Evolutionary conservation across 1,284 basidiomycete genomes (phyloP).

Genomic region (Pterulicium gracile): DNA sequence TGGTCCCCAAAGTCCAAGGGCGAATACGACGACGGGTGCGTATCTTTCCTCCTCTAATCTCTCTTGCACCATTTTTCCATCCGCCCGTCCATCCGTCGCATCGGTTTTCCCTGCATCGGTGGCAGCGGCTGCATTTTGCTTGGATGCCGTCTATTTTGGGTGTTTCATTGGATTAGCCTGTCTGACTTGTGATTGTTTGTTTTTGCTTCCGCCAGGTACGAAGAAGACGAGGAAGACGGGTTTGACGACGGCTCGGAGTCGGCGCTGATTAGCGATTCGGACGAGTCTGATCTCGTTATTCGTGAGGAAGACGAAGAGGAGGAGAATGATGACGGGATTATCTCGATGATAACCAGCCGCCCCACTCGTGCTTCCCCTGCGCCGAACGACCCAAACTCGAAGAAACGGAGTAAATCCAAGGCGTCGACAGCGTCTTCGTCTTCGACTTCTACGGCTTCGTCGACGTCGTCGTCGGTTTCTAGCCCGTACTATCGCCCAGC

Average conservation of each 20-base stretch:
- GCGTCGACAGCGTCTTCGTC: slow-evolving; percentile 20
- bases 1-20: slow-evolving; percentile 12
- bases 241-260: slow-evolving; percentile 22
- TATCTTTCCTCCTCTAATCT: slow-evolving; percentile 13
- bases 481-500: too few species aligned
- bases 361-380: slow-evolving; percentile 14
- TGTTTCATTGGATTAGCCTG: background rate
- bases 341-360: background rate
- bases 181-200: slow-evolving; percentile 4
- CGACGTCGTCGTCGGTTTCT: slow-evolving; percentile 13
- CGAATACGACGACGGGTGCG: slow-evolving; percentile 54
- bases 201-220: slow-evolving; percentile 32
- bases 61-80: too few species aligned
- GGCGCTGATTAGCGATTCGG: slow-evolving; percentile 5
- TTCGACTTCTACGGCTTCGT: slow-evolving; percentile 6
- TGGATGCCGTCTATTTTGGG: too few species aligned
- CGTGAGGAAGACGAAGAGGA: slow-evolving; percentile 24
- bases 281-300: background rate
- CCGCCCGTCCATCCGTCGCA: too few species aligned
- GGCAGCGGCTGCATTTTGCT: too few species aligned
- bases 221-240: slow-evolving; percentile 49
- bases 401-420: slow-evolving; percentile 23
- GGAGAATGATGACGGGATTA: slow-evolving; percentile 17
- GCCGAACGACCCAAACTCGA: slow-evolving; percentile 13
- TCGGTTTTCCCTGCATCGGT: too few species aligned